Percentiles rank a stretch among this genome's conserved stretches.
phyloP scores from a whole-genome alignment of 2,329 filamentous ascomycete species.

The Penicillium corylophilum region DNA sequence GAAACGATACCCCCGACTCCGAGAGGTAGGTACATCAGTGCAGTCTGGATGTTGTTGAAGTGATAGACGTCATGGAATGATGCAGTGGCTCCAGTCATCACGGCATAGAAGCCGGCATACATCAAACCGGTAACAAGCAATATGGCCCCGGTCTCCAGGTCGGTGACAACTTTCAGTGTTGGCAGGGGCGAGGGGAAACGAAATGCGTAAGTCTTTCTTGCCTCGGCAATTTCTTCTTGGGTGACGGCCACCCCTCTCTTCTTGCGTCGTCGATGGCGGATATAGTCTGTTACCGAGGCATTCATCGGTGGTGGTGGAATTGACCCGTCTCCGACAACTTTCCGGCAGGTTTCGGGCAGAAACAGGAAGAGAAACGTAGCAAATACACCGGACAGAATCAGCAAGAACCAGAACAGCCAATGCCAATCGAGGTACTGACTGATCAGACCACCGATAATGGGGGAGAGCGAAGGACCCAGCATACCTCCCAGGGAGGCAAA shows the following conservation, averaged over 20 bases:
- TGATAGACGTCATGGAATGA: constrained; percentile 48
- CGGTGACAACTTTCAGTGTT: constrained; percentile 36
- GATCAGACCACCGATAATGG: constrained; percentile 64
- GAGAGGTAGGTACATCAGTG: constrained; percentile 36
- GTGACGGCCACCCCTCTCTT: constrained; percentile 4
- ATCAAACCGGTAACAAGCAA: constrained; percentile 42
- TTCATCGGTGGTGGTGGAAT: constrained; percentile 27
- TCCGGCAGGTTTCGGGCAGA: constrained; percentile 53
- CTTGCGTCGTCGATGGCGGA: constrained; percentile 23
- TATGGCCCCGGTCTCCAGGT: constrained; percentile 38
- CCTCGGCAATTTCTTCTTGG: constrained; percentile 7
- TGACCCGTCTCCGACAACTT: constrained; percentile 41
- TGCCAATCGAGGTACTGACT: constrained; percentile 65
- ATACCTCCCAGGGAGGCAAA: constrained; percentile 50
- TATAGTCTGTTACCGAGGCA: constrained; percentile 20
- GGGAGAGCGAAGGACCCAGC: constrained; percentile 50
- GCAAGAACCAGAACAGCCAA: constrained; percentile 66
- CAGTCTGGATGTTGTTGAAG: constrained; percentile 50
- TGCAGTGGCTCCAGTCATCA: constrained; percentile 48
- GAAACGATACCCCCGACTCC: constrained; percentile 22
- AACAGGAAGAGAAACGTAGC: constrained; percentile 57
- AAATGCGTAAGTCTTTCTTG: constrained; percentile 19
- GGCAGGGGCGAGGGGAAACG: constrained; percentile 40
- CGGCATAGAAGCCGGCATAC: constrained; percentile 51
- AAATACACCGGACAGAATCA: constrained; percentile 52